phyloP scores from a whole-genome alignment of 345 rosid genomes.

The Iberis pinnata region DNA sequence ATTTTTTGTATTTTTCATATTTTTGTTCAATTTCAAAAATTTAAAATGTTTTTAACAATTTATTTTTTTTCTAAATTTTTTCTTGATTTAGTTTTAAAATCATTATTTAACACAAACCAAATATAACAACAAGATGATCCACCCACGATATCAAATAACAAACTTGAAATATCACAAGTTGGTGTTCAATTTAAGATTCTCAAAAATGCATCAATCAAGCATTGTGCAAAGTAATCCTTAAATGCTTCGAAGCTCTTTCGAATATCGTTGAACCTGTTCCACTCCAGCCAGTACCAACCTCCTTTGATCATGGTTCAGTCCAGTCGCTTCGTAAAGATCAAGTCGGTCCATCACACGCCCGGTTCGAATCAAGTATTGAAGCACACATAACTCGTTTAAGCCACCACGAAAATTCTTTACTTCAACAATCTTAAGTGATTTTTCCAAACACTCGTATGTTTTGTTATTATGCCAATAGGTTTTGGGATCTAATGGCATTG shows the following conservation, averaged over 20 bases:
- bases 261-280: neutral
- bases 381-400: constrained; percentile 9
- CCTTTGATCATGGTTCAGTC: neutral
- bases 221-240: constrained; percentile 7
- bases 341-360: constrained; percentile 28
- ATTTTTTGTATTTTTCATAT: too few relatives aligned
- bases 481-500: neutral
- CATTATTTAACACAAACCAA: too few relatives aligned
- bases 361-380: constrained; percentile 19
- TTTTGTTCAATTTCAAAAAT: too few relatives aligned
- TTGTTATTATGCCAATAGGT: constrained; percentile 4
- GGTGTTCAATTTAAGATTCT: too few relatives aligned
- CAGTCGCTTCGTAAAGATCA: constrained; percentile 17
- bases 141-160: too few relatives aligned
- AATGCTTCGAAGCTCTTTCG: constrained; percentile 3
- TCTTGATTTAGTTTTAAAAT: too few relatives aligned
- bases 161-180: too few relatives aligned
- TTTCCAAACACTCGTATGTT: constrained; percentile 23
- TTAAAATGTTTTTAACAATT: too few relatives aligned
- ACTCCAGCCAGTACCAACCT: neutral
- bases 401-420: constrained; percentile 27
- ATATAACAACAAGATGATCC: too few relatives aligned
- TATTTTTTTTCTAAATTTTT: too few relatives aligned
- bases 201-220: too few relatives aligned
- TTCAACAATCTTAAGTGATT: constrained; percentile 33